These are phyloP conservation scores for Epichloe sp. DNA, from an alignment of 2,329 filamentous ascomycete genomes.

Conservation along the genomic window DNA sequence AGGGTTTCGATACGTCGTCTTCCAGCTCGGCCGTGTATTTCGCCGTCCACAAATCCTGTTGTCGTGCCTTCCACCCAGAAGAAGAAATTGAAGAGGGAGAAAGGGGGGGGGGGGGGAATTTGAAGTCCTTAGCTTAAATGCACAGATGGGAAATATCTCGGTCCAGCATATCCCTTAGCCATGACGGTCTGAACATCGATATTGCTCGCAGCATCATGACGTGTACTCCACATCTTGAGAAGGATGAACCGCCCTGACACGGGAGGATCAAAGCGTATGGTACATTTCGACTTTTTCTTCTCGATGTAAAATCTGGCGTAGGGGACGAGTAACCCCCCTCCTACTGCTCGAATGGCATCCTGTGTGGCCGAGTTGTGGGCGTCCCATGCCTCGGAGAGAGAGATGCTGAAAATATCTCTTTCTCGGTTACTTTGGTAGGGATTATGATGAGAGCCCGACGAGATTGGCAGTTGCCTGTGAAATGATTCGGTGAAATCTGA, in stretches of 20 bases:
- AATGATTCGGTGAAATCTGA: slow-evolving; percentile 15
- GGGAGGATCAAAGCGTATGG: slow-evolving; percentile 71
- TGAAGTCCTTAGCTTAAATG: slow-evolving; percentile 36
- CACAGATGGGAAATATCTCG: slow-evolving; percentile 66
- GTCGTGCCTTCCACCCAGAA: too few relatives aligned
- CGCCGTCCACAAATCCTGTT: too few relatives aligned
- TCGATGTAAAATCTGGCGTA: slow-evolving; percentile 77
- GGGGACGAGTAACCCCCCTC: slow-evolving; percentile 48
- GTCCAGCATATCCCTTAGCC: slow-evolving; percentile 72
- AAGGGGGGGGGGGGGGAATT: too few relatives aligned
- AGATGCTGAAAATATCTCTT: slow-evolving; percentile 6
- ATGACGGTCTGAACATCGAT: slow-evolving; percentile 85
- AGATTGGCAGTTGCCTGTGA: slow-evolving; percentile 11
- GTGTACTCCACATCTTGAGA: slow-evolving; percentile 80
- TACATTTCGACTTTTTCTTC: slow-evolving; percentile 70
- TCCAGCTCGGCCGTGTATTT: too few relatives aligned
- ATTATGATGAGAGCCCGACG: slow-evolving; percentile 8
- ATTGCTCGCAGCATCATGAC: slow-evolving; percentile 49
- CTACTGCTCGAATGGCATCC: slow-evolving; percentile 42
- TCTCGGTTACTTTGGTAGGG: not conserved
- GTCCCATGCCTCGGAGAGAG: slow-evolving; percentile 26
- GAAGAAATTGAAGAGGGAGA: too few relatives aligned
- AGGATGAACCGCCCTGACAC: slow-evolving; percentile 73
- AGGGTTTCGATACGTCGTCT: too few relatives aligned
- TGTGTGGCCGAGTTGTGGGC: slow-evolving; percentile 40